Conservation (phyloP, 331 rosid species). For the Prunus yedoensis region DNA sequence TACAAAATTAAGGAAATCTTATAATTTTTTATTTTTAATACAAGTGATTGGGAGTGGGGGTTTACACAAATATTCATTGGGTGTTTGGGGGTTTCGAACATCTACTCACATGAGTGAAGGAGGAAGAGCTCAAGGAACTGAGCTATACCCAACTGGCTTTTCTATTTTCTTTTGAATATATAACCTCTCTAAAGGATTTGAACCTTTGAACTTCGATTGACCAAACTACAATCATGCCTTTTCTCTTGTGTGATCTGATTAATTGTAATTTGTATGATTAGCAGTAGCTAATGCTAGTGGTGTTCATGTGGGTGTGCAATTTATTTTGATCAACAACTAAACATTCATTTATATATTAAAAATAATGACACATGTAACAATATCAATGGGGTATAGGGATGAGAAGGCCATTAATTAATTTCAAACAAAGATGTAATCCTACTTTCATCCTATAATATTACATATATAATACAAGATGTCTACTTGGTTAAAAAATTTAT, state of each 20-base stretch:
- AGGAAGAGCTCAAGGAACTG: too few species aligned
- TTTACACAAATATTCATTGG: too few species aligned
- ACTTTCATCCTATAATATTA: not conserved
- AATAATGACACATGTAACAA: too few species aligned
- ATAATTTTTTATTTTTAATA: not conserved
- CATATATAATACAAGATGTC: not conserved
- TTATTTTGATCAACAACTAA: too few species aligned
- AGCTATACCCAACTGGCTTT: too few species aligned
- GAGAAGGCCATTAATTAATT: not conserved
- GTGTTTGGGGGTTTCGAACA: accelerated
- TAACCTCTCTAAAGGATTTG: not conserved
- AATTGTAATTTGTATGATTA: conserved; percentile 10
- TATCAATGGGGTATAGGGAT: too few species aligned
- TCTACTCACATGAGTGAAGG: too few species aligned
- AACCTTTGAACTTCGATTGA: conserved; percentile 34
- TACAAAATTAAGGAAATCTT: not conserved
- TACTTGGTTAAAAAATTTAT: not conserved
- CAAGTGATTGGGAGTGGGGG: accelerated
- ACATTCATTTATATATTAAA: too few species aligned
- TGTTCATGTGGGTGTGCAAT: conserved; percentile 41
- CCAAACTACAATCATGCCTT: conserved; percentile 23
- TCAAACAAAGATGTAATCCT: not conserved
- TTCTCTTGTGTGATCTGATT: conserved; percentile 15
- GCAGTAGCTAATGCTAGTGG: conserved; percentile 37
- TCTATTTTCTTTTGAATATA: not conserved